phyloP scores from a whole-genome alignment of 2,329 filamentous ascomycete genomes.

The Pestalotiopsis sp. region DNA sequence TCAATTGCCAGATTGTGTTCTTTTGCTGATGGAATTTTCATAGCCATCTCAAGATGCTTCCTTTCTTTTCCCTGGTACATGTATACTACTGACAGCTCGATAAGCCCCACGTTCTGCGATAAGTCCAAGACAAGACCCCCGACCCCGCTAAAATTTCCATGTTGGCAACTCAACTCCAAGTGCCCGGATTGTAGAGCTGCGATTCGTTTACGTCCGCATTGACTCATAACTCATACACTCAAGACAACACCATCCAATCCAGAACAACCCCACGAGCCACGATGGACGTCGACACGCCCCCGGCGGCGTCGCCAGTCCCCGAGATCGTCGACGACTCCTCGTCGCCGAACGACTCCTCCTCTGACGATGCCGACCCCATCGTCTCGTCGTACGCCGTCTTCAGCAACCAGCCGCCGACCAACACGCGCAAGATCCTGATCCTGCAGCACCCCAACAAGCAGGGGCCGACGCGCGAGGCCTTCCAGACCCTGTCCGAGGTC shows the following conservation, averaged over 20 bases:
- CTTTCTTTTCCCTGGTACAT: not conserved
- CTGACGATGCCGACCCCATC: slow-evolving; percentile 64
- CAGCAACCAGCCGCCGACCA: slow-evolving; percentile 72
- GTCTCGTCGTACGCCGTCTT: slow-evolving; percentile 80
- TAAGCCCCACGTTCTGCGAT: slow-evolving; percentile 15
- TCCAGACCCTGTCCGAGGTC: slow-evolving; percentile 70
- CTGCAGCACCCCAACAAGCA: slow-evolving; percentile 86
- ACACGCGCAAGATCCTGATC: slow-evolving; percentile 70
- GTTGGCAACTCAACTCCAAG: not conserved
- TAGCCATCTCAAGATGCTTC: too few species aligned
- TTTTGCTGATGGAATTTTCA: too few species aligned
- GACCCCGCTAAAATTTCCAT: slow-evolving; percentile 16
- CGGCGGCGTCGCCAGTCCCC: not conserved
- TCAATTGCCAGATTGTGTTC: too few species aligned
- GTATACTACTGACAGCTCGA: not conserved
- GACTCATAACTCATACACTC: not conserved
- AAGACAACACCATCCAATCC: not conserved
- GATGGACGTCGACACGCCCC: slow-evolving; percentile 19
- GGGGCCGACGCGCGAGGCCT: slow-evolving; percentile 51
- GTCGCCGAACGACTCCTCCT: not conserved
- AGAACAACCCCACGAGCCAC: not conserved
- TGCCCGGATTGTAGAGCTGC: not conserved
- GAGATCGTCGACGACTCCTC: slow-evolving; percentile 14
- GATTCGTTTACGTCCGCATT: not conserved
- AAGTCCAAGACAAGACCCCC: slow-evolving; percentile 4